Evolutionary conservation across 2,329 filamentous ascomycete species (phyloP).

Genomic region (Arthrobotrys pseudoclavata): DNA sequence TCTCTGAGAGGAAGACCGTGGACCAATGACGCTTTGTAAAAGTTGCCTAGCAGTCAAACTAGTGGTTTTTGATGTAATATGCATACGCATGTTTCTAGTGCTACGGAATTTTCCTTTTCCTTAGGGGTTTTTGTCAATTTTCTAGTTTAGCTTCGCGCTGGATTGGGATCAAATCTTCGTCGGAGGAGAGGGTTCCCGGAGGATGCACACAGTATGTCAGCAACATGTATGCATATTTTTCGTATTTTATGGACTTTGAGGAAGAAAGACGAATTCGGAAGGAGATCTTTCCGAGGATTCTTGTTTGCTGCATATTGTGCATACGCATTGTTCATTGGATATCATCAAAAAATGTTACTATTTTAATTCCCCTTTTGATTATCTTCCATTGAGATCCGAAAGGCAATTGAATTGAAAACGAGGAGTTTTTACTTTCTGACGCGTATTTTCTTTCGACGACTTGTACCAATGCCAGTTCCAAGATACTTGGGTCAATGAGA

Average conservation of each 20-base stretch:
- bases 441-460: neutral
- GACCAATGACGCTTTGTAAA: neutral
- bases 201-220: neutral
- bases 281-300: neutral
- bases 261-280: constrained; percentile 6
- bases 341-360: neutral
- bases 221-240: neutral
- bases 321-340: neutral
- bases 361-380: neutral
- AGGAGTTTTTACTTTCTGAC: neutral
- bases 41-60: neutral
- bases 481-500: neutral
- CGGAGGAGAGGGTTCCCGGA: constrained; percentile 17
- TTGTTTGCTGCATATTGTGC: neutral
- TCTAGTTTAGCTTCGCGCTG: neutral
- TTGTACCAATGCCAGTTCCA: too few species aligned
- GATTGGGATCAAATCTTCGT: neutral
- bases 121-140: neutral
- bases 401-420: neutral
- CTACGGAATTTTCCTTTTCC: constrained; percentile 5
- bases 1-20: neutral
- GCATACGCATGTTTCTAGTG: neutral
- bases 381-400: constrained; percentile 1
- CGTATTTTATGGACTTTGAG: neutral
- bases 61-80: neutral